Evolutionary conservation across 352 stramenopile species (phyloP).

Genomic region (Pythium phragmitis): DNA sequence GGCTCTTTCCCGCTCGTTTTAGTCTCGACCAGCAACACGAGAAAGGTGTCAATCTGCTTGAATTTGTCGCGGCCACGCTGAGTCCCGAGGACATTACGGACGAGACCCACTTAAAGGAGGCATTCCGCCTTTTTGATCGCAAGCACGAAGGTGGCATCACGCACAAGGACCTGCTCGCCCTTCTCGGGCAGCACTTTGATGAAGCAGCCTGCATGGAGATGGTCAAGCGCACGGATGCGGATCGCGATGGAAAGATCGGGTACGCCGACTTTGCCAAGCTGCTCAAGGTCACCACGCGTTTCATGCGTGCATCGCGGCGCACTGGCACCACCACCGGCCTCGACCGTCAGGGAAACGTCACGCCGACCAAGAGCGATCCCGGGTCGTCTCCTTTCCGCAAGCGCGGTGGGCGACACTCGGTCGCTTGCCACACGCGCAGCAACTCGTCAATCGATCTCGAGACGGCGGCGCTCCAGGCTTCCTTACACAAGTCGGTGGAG

Average conservation of each 20-base stretch:
- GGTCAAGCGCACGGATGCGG: constrained; percentile 55
- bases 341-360: constrained; percentile 11
- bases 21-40: constrained; percentile 77
- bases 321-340: not conserved
- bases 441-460: constrained; percentile 30
- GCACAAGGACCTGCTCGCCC: constrained; percentile 43
- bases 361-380: constrained; percentile 19
- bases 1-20: too few relatives aligned
- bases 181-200: constrained; percentile 69
- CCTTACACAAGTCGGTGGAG: constrained; percentile 5
- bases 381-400: constrained; percentile 21
- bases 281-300: constrained; percentile 40
- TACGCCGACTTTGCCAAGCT: constrained; percentile 75
- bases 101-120: constrained; percentile 47
- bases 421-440: constrained; percentile 16
- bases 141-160: constrained; percentile 61
- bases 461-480: not conserved
- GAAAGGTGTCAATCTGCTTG: constrained; percentile 71
- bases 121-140: constrained; percentile 66
- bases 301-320: constrained; percentile 14
- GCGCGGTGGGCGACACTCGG: constrained; percentile 19
- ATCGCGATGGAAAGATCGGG: constrained; percentile 69
- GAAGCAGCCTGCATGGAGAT: constrained; percentile 54
- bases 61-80: constrained; percentile 77
- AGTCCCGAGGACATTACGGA: constrained; percentile 56